Conservation (phyloP, 192 early-diverging fungal species). For the Podila clonocystis region DNA sequence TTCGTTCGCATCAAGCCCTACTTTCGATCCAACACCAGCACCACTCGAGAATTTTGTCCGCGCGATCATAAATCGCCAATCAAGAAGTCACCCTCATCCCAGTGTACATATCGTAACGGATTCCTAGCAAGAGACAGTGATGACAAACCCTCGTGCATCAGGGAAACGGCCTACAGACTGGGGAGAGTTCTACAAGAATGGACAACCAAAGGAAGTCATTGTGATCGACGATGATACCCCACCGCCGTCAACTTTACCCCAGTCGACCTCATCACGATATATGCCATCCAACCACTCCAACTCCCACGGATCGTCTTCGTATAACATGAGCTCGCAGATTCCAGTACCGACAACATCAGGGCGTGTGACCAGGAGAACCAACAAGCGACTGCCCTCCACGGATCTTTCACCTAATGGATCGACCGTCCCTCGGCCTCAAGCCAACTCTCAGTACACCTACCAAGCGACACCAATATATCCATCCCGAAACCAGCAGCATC, state of each 20-base stretch:
- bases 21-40: too few relatives aligned
- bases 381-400: conserved; percentile 31
- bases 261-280: conserved; percentile 28
- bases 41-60: too few relatives aligned
- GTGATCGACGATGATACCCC: conserved; percentile 52
- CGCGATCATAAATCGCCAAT: too few relatives aligned
- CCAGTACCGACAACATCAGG: conserved; percentile 18
- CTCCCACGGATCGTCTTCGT: neutral
- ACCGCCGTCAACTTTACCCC: conserved; percentile 38
- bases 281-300: neutral
- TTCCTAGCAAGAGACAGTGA: neutral
- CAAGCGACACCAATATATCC: conserved; percentile 3
- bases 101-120: too few relatives aligned
- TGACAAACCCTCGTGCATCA: neutral
- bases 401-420: conserved; percentile 16
- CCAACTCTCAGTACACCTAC: conserved; percentile 12
- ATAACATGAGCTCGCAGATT: neutral
- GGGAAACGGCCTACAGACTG: conserved; percentile 10
- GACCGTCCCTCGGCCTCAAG: neutral
- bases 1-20: too few relatives aligned
- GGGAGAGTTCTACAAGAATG: conserved; percentile 52
- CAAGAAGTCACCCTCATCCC: too few relatives aligned
- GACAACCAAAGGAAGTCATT: conserved; percentile 49
- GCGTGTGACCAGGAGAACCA: conserved; percentile 35
- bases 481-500: neutral